Evolutionary conservation across 257 asterid species (phyloP), one percentile per base, ranked within the genome.

Genomic region (Nicotiana tomentosiformis): DNA sequence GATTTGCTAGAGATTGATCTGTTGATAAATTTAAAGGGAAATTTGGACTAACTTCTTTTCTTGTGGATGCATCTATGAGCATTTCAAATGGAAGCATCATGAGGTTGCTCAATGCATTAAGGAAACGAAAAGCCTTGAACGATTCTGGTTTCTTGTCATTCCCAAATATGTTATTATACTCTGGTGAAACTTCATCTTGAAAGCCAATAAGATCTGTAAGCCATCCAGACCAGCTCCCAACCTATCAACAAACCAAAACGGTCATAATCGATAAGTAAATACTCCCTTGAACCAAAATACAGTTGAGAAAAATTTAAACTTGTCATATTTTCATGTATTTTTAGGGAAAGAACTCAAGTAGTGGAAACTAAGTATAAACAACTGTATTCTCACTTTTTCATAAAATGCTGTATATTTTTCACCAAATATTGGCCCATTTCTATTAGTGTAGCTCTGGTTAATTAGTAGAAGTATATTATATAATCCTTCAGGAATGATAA

Each of bases 71-170:
- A 86, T 95, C 94, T 11, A 89, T 91, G 77, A 95, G 93, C 92
- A 91, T 90, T 88, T 89, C 94, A 65, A 89, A 87, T 1, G 99
- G 99, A 77, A 95, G 97, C 99, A 93, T 95, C 99, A 93, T 93
- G 69, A 95, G 90, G 84, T 92, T 93, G 86, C 99, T 92, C 81
- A 95, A 78, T 32, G 95, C 93, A 66, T 91, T 92, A 77, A 95
- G 95, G 82, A 93, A 92, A 57, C 89, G 89, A 58, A 95, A 95
- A 26, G 97, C 92, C 85, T 91, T 93, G 91, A 91, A 92, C 51
- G 91, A 82, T 64, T 88, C 88, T 5, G 88, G 85, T 39, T 82
- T 87, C 68, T 84, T 83, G 74, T 87, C 86, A 43, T 85, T 68
- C 56, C 69, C 87, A 23, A 46, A n/a, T 35, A 49, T 35, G 17